These are phyloP conservation scores for Cordyceps cicadae DNA, from an alignment of 2,329 filamentous ascomycete species.

Conservation along the genomic window DNA sequence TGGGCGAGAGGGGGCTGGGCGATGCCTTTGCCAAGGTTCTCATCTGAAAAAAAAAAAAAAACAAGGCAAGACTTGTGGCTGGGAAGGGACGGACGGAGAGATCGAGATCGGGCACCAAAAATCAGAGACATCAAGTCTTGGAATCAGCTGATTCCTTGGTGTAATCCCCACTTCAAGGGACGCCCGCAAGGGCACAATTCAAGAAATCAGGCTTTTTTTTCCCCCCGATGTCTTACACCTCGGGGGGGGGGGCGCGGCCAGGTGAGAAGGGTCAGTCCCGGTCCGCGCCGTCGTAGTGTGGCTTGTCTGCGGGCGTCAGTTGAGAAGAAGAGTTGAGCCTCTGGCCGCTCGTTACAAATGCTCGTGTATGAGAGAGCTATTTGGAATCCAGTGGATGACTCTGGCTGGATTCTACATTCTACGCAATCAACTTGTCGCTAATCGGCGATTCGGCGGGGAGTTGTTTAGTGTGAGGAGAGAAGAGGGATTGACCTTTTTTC, in stretches of 20 bases:
- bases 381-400: too few species aligned
- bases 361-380: too few species aligned
- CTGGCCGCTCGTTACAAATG: too few species aligned
- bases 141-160: not conserved
- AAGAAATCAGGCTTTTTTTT: not conserved
- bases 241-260: not conserved
- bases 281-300: not conserved
- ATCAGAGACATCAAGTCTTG: not conserved
- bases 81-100: not conserved
- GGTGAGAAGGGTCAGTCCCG: not conserved
- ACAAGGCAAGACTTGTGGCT: too few species aligned
- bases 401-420: too few species aligned
- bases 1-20: constrained; percentile 35
- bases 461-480: too few species aligned
- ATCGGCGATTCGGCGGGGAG: too few species aligned
- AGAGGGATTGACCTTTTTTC: too few species aligned
- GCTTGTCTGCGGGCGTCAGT: not conserved
- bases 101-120: not conserved
- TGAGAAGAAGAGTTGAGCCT: too few species aligned
- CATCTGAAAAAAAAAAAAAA: constrained; percentile 20
- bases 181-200: not conserved
- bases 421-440: too few species aligned
- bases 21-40: constrained; percentile 36
- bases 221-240: not conserved
- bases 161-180: not conserved